A percentile compares a stretch with the other conserved stretches of the same genome.
Conservation (phyloP, 352 stramenopile genomes). For the Phytophthora lateralis region DNA sequence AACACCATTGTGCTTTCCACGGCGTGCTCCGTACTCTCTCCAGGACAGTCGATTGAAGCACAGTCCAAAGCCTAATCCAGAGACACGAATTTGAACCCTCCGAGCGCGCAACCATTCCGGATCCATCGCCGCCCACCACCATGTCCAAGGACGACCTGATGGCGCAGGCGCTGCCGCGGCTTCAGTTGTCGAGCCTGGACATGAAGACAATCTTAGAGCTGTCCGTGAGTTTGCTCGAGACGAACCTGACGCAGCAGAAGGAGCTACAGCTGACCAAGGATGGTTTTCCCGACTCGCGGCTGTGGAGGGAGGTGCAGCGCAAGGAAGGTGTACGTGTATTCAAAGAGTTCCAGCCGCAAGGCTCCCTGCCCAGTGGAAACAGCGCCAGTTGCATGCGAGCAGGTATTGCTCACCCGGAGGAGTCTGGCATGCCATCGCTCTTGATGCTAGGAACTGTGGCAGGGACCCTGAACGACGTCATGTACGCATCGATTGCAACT, state of each 20-base stretch:
- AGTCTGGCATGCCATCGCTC: constrained; percentile 34
- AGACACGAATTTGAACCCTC: constrained; percentile 1
- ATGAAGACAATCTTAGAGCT: constrained; percentile 47
- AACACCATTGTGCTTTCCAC: constrained; percentile 21
- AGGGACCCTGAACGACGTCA: constrained; percentile 56
- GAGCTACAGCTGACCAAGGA: constrained; percentile 40
- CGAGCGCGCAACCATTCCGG: constrained; percentile 32
- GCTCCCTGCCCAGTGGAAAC: constrained; percentile 29
- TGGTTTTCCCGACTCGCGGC: constrained; percentile 43
- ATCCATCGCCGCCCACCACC: constrained; percentile 6
- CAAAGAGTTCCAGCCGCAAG: constrained; percentile 37
- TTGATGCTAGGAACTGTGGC: constrained; percentile 40
- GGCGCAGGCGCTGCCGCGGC: constrained; percentile 36
- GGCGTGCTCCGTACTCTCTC: constrained; percentile 3
- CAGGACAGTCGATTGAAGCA: not conserved
- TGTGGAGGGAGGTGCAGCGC: constrained; percentile 51
- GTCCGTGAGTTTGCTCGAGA: constrained; percentile 39
- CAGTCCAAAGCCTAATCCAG: not conserved
- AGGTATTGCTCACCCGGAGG: constrained; percentile 13
- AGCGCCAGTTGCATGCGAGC: constrained; percentile 32
- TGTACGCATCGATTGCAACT: constrained; percentile 51
- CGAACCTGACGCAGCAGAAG: constrained; percentile 57
- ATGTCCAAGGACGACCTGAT: constrained; percentile 49
- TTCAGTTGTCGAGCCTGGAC: constrained; percentile 38
- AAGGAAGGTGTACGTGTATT: constrained; percentile 48